These are phyloP conservation scores for Bombardia bombarda DNA, from an alignment of 495 filamentous ascomycete genomes.

Conservation along the genomic window DNA sequence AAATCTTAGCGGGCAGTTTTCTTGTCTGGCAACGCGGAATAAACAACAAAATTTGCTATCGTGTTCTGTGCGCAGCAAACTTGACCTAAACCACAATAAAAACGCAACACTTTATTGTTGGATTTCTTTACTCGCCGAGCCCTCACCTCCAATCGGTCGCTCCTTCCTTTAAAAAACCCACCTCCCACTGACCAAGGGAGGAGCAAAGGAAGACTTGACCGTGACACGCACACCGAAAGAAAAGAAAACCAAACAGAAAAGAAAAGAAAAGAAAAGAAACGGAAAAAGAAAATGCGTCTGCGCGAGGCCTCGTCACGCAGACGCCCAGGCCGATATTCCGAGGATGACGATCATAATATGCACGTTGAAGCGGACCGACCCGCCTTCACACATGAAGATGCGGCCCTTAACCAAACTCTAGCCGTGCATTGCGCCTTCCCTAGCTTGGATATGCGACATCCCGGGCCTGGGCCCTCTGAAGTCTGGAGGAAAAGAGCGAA, in stretches of 20 bases:
- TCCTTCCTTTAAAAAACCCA: too few relatives aligned
- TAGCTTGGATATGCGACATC: conserved; percentile 9
- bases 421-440: conserved; percentile 14
- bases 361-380: conserved; percentile 6
- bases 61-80: too few relatives aligned
- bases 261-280: not conserved
- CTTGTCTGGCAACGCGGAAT: too few relatives aligned
- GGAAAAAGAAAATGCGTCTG: not conserved
- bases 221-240: too few relatives aligned
- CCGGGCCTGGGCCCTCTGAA: conserved; percentile 11
- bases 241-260: not conserved
- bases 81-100: too few relatives aligned
- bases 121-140: too few relatives aligned
- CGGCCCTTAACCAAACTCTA: conserved; percentile 8
- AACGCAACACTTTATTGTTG: too few relatives aligned
- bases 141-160: too few relatives aligned
- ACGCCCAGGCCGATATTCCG: conserved; percentile 9
- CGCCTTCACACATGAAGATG: conserved; percentile 6
- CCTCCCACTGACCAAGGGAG: too few relatives aligned
- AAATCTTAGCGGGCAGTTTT: too few relatives aligned
- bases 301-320: not conserved
- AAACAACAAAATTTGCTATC: too few relatives aligned
- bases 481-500: conserved; percentile 3
- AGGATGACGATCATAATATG: conserved; percentile 11
- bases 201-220: too few relatives aligned